Evolutionary conservation across 352 stramenopile species (phyloP).

Genomic region (Albugo candida): DNA sequence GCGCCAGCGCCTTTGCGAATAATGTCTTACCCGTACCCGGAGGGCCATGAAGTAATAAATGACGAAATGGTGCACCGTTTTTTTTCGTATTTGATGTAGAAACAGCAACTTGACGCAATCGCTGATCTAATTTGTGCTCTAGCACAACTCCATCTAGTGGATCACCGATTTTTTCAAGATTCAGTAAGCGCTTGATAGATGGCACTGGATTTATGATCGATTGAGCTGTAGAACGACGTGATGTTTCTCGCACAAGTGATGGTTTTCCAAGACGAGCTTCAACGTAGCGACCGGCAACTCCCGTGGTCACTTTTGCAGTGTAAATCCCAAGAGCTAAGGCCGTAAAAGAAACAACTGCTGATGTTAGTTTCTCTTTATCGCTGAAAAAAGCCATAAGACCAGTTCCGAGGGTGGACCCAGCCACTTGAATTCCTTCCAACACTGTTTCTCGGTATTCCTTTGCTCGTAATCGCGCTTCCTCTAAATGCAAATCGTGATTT

Average conservation of each 20-base stretch:
- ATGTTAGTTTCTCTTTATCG: constrained; percentile 90
- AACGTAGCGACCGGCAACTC: constrained; percentile 89
- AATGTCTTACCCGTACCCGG: constrained; percentile 98
- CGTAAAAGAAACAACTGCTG: constrained; percentile 87
- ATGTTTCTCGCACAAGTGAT: constrained; percentile 95
- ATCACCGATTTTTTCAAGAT: constrained; percentile 78
- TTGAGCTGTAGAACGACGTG: constrained; percentile 64
- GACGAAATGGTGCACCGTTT: constrained; percentile 94
- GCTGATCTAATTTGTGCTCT: constrained; percentile 84
- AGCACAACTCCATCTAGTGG: constrained; percentile 92
- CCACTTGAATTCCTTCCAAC: constrained; percentile 90
- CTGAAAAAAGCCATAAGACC: constrained; percentile 87
- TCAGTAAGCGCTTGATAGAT: constrained; percentile 78
- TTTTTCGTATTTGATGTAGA: constrained; percentile 98
- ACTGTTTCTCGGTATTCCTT: constrained; percentile 86
- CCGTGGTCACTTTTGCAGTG: constrained; percentile 83
- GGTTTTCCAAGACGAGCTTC: constrained; percentile 92
- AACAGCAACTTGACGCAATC: constrained; percentile 88
- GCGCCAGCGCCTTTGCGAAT: constrained; percentile 93
- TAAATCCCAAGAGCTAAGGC: constrained; percentile 93
- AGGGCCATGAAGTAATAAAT: constrained; percentile 94
- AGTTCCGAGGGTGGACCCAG: constrained; percentile 83
- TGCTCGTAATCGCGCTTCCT: constrained; percentile 86
- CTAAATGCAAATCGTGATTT: constrained; percentile 96
- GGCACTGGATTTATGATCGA: constrained; percentile 71